A percentile compares a stretch with the other conserved stretches of the same genome.
Evolutionary conservation across 352 stramenopile genomes (phyloP).

Genomic region (Globisporangium radiosum): DNA sequence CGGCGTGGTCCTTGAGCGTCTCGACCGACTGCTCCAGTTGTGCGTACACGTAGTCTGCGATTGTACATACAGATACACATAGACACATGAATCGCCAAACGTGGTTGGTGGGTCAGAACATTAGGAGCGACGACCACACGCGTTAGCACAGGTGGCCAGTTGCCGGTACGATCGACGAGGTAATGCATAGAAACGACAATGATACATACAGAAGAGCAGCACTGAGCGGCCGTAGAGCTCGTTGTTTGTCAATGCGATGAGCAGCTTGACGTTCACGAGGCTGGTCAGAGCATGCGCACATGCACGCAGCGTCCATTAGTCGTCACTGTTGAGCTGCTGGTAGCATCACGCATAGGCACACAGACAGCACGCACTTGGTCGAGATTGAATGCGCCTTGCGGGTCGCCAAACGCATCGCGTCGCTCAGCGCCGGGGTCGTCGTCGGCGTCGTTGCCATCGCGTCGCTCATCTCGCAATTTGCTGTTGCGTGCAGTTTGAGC

Average conservation of each 20-base stretch:
- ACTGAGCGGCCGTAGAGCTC: conserved; percentile 56
- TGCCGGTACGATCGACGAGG: too few species aligned
- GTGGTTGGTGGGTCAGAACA: neutral
- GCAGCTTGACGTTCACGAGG: conserved; percentile 61
- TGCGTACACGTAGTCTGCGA: conserved; percentile 57
- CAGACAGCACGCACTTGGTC: conserved; percentile 32
- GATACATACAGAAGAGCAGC: conserved; percentile 64
- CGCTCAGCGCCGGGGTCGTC: conserved; percentile 14
- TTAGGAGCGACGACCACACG: neutral
- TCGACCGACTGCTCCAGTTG: conserved; percentile 54
- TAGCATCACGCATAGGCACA: neutral
- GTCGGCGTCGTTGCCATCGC: too few species aligned
- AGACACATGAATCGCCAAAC: too few species aligned
- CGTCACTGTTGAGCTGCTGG: neutral
- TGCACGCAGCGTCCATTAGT: neutral
- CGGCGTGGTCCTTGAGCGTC: conserved; percentile 32
- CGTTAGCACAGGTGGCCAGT: neutral
- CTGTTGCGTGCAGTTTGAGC: too few species aligned
- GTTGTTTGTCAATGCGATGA: conserved; percentile 58
- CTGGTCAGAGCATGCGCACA: conserved; percentile 12
- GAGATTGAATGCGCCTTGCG: conserved; percentile 44
- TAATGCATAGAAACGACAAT: too few species aligned
- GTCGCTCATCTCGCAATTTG: too few species aligned
- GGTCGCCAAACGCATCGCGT: conserved; percentile 44
- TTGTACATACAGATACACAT: neutral